These are phyloP conservation scores for Helotiales sp. DNA, from an alignment of 2,329 filamentous ascomycete species.

Conservation along the genomic window DNA sequence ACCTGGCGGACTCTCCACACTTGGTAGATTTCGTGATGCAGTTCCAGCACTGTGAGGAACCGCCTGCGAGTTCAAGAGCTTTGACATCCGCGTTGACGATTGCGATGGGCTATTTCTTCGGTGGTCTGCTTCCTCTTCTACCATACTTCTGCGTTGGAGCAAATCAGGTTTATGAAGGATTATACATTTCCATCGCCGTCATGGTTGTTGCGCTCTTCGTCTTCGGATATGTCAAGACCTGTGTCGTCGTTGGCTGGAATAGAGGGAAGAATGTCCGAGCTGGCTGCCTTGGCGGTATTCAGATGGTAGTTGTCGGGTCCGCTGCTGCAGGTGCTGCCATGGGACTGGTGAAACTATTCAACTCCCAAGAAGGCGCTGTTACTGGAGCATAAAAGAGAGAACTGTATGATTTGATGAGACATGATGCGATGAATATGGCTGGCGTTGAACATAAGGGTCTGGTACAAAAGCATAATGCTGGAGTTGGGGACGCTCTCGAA, in stretches of 20 bases:
- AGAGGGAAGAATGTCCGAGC: slow-evolving; percentile 28
- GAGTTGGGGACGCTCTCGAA: slow-evolving; percentile 24
- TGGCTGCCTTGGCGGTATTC: slow-evolving; percentile 36
- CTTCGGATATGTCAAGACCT: slow-evolving; percentile 68
- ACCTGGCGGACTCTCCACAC: slow-evolving; percentile 34
- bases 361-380: slow-evolving; percentile 17
- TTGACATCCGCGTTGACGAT: slow-evolving; percentile 53
- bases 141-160: slow-evolving; percentile 52
- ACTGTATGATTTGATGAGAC: not conserved
- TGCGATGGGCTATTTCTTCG: slow-evolving; percentile 55
- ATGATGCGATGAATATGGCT: slow-evolving; percentile 6
- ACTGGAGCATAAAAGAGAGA: not conserved
- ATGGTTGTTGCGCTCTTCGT: slow-evolving; percentile 60
- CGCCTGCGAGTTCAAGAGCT: slow-evolving; percentile 34
- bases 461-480: slow-evolving; percentile 2
- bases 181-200: slow-evolving; percentile 60
- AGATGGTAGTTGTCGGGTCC: slow-evolving; percentile 43
- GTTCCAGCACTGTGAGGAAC: slow-evolving; percentile 36
- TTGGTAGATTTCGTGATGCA: slow-evolving; percentile 42
- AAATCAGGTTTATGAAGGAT: slow-evolving; percentile 43
- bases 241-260: slow-evolving; percentile 43
- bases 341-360: slow-evolving; percentile 39
- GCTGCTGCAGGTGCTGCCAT: slow-evolving; percentile 40
- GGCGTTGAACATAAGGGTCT: slow-evolving; percentile 10
- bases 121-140: slow-evolving; percentile 55